Conservation (phyloP, 306 rosid genomes). For the Cucumis cinereus region DNA sequence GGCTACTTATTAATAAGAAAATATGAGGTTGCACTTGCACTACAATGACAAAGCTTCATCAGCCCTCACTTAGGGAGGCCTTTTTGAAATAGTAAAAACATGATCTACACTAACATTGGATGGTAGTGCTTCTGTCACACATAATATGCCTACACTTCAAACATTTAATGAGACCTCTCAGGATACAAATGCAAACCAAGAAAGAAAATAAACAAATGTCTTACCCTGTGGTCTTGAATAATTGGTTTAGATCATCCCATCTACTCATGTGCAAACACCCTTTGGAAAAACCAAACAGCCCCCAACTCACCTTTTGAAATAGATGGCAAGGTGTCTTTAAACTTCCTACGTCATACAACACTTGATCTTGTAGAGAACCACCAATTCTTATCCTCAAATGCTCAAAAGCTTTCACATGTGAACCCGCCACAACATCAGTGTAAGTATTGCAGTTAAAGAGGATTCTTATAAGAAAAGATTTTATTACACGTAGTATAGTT, state of each 20-base stretch:
- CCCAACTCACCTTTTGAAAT: constrained; percentile 52
- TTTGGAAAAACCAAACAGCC: constrained; percentile 76
- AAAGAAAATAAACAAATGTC: not conserved
- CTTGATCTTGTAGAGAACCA: constrained; percentile 91
- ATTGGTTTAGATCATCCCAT: constrained; percentile 86
- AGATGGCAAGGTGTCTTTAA: constrained; percentile 62
- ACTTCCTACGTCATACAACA: constrained; percentile 56
- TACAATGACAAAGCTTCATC: not conserved
- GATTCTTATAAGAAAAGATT: not conserved
- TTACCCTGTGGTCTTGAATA: constrained; percentile 32
- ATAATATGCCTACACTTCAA: not conserved
- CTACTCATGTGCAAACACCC: constrained; percentile 83
- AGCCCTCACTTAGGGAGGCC: not conserved
- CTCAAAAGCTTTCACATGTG: constrained; percentile 50
- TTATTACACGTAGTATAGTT: not conserved
- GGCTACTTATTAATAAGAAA: not conserved
- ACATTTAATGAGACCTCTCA: not conserved
- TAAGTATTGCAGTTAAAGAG: not conserved
- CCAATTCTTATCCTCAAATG: constrained; percentile 90
- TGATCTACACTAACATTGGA: not conserved
- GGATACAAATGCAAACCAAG: not conserved
- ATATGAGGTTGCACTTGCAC: not conserved
- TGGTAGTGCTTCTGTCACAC: not conserved
- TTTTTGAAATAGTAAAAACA: not conserved
- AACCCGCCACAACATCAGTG: not conserved